Evolutionary conservation across 2,329 filamentous ascomycete genomes (phyloP), one percentile per base, ranked within the genome.

Genomic region (Trichophyton schoenleinii): DNA sequence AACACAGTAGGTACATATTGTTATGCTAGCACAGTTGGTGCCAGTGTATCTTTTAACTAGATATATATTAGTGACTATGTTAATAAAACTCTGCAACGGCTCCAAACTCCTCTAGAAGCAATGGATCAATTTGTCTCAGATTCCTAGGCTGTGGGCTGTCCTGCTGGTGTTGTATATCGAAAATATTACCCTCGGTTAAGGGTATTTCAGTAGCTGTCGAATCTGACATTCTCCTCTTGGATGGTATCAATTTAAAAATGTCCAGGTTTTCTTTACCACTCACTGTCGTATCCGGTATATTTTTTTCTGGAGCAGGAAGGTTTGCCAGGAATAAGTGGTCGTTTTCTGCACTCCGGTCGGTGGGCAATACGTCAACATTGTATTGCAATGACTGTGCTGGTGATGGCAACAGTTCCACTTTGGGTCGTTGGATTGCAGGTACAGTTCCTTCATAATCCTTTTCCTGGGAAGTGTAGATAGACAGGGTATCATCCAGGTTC

Each of bases 11-110:
- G 1, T 18, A 5, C 25, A 48, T 48, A n/a, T 13, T 48, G 44
- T 22, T 8, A 18, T 18, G 8, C 7, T 25, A 25, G 44, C 9
- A 22, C 22, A 48, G 18, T 25, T 38, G 9, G 9, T 22, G 20
- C 2, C 9, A 25, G 9, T 25, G 9, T 13, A 48, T 9, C 20
- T 11, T 31, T 22, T 11, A 48, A 52, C 22, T 25, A 38, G 34
- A 13, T 38, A 38, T 38, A 38, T 38, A 38, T 38, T 38, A 28
- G 22, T 22, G 11, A 15, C 8, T 52, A 25, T 15, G 13, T 20
- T 63, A 73, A 48, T 73, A 67, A 60, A 77, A 72, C 58, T 75
- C 71, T 60, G 76, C 71, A 62, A 74, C 67, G 58, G 75, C 70
- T 46, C 72, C 72, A 62, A 75, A 77, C 63, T 77, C 72, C 60